Evolutionary conservation across 768 basidiomycete genomes (phyloP), one percentile per base, ranked within the genome.

Genomic region (Xerocomellus amylosporus): DNA sequence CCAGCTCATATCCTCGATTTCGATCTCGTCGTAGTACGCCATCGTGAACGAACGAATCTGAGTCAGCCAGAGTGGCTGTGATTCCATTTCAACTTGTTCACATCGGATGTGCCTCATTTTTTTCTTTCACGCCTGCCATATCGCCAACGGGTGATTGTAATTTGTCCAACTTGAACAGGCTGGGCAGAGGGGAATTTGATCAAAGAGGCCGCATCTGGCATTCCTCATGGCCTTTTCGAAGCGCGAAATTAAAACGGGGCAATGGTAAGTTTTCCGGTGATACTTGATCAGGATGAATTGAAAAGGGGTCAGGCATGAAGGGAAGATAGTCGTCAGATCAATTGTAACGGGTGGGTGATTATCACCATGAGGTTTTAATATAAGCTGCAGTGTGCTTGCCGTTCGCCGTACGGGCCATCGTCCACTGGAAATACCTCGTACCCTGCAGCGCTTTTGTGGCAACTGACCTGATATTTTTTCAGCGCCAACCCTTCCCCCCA

Each of bases 1-100:
- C 91, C 92, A 97, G 15, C 75, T 81, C 87, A 97, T 95, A 65
- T 97, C 95, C 67, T 98, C 96, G 49, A 98, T 97, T 69, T 98
- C 94, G 26, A 98, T 85, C 72, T 97, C 95, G 77, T 98, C 94
- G 77, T 98, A 95, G 72, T 90, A 93, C 20, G 87, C 86, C 90
- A 92, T 91, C 5, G 20, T 44, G 56, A 20, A 30, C 10, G 30
- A 36, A 33, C 33, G 33, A 14, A 33, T 14, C 33, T 33, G 14
- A 33, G 33, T 33, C 33, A 33, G 33, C 33, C 33, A 8, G 30
- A 12, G 31, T 31, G 31, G 31, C 31, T 13, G 31, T 33, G 13
- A 30, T 4, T 24, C 24, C 30, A 30, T 14, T 24, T 24, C 24
- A 24, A n/a, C n/a, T n/a, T n/a, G n/a, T n/a, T n/a, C n/a, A 24